phyloP scores from a whole-genome alignment of 768 basidiomycete genomes.

The Paxillus ammoniavirescens region DNA sequence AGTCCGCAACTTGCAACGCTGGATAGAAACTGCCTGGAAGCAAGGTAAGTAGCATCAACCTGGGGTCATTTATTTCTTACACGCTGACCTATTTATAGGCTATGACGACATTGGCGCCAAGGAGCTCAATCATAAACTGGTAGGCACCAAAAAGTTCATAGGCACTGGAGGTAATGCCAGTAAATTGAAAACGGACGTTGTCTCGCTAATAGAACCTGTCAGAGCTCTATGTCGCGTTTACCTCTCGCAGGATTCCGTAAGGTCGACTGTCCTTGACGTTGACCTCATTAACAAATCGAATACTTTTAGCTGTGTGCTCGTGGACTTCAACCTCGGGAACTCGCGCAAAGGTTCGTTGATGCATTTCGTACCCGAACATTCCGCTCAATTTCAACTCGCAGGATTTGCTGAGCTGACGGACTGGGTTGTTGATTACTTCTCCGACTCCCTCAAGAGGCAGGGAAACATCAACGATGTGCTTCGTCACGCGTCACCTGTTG shows the following conservation, averaged over 20 bases:
- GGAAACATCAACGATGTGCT: slow-evolving; percentile 53
- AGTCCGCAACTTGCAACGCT: slow-evolving; percentile 68
- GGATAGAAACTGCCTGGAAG: slow-evolving; percentile 84
- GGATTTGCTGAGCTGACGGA: slow-evolving; percentile 52
- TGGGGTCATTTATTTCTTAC: not conserved
- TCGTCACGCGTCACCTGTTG: slow-evolving; percentile 48
- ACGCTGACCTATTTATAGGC: slow-evolving; percentile 37
- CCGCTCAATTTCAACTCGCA: slow-evolving; percentile 14
- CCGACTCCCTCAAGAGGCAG: slow-evolving; percentile 28
- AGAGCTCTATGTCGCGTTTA: slow-evolving; percentile 82
- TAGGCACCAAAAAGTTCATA: slow-evolving; percentile 70
- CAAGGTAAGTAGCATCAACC: slow-evolving; percentile 39
- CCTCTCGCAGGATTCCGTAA: slow-evolving; percentile 79
- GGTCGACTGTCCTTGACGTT: slow-evolving; percentile 23
- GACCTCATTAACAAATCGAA: not conserved
- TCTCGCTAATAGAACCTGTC: slow-evolving; percentile 1
- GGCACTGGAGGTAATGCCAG: slow-evolving; percentile 65
- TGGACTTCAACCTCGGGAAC: slow-evolving; percentile 59
- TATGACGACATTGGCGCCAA: slow-evolving; percentile 70
- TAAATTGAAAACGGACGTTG: not conserved
- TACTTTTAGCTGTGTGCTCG: slow-evolving; percentile 49
- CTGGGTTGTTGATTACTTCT: slow-evolving; percentile 81
- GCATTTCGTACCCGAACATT: not conserved
- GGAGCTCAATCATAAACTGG: slow-evolving; percentile 50
- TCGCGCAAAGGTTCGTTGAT: slow-evolving; percentile 40